A percentile compares a stretch with the other conserved stretches of the same genome.
Conservation (phyloP, 441 rosid genomes). For the Erodium trifolium region DNA sequence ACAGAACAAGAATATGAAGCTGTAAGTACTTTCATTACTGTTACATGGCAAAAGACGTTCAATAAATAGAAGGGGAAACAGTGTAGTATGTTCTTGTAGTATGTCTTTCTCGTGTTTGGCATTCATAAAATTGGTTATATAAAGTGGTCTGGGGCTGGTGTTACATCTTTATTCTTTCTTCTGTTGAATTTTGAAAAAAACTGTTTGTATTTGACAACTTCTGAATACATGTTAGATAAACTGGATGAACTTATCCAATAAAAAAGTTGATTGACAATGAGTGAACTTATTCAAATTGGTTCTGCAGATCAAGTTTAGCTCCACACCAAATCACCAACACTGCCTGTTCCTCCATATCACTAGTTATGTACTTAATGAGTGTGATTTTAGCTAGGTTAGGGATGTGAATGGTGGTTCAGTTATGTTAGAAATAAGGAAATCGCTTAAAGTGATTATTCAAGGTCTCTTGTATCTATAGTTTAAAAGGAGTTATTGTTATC, state of each 20-base stretch:
- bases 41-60: background rate
- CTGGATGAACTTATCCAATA: background rate
- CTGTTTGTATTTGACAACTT: background rate
- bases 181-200: no score
- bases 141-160: background rate
- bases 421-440: background rate
- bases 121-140: background rate
- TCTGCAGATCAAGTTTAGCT: background rate
- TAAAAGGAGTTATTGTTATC: background rate
- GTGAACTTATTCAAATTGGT: background rate
- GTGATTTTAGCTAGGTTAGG: background rate
- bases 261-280: no score
- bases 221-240: no score
- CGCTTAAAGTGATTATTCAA: background rate
- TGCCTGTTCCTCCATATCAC: background rate
- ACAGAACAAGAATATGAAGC: slow-evolving; percentile 88
- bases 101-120: background rate
- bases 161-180: background rate
- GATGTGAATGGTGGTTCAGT: background rate
- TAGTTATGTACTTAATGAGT: background rate
- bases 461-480: background rate
- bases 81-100: background rate
- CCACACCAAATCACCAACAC: background rate
- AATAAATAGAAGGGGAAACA: background rate
- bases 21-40: slow-evolving; percentile 45